Base-by-base conservation (phyloP, 2,329 filamentous ascomycete genomes). In the Zasmidium citrigriseum region DNA sequence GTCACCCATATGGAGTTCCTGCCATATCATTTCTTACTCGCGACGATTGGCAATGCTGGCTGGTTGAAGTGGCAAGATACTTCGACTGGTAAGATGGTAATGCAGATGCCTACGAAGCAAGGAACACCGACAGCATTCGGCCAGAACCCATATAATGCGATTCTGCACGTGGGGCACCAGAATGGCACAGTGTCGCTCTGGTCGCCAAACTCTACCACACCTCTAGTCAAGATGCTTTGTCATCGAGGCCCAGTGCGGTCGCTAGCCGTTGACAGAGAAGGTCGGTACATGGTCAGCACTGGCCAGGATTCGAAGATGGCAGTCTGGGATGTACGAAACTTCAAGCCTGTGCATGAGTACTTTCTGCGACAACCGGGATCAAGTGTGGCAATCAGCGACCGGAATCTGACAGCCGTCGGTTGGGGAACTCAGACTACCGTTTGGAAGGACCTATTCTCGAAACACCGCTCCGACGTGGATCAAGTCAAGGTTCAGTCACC, bases 251-350 rank as follows among this genome's bases (percentile, higher is more conserved):
- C 95, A 0, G 92, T 99, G 2, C 86, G 93, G 55, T 88, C 90
- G 11, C 74, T 97, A 50, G 90, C 91, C 1, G 82, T 98, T 45
- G 93, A 99, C 72, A 85, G 93, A 59, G 90, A 93, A 73, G 95
- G 95, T 21, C 86, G 89, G 57, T 99, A 97, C 78, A 97, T 98
- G 93, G 91, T 96, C 11, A 91, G 92, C 2, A 88, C 91, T 0
- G 93, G 93, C 1, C 91, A 96, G 72, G 93, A 97, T 73, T 82
- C 87, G 65, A 91, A 89, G 72, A 96, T 96, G 89, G 87, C 89
- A n/a, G 87, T 96, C 12, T 97, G 93, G 92, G 93, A 98, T 72
- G 88, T 98, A 62, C 86, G 93, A 46, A 96, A 91, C 84, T 95
- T 96, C 80, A 91, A 89, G 67, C 91, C 96, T 71, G 89, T 99